A percentile compares a stretch with the other conserved stretches of the same genome.
Conservation (phyloP, 139 green algal species). For the Coelastrella sp. region DNA sequence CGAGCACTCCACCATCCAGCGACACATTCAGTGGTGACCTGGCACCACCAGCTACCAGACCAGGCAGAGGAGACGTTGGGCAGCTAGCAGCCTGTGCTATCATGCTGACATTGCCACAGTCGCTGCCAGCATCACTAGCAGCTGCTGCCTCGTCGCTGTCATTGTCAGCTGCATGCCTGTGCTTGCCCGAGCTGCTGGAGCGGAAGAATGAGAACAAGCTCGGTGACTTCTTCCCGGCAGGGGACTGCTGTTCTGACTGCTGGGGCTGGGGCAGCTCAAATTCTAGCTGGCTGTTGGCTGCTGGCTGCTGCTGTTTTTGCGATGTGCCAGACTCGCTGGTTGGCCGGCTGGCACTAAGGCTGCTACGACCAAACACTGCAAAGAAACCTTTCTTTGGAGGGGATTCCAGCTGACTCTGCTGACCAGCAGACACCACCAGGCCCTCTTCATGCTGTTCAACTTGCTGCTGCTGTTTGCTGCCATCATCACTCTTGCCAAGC, state of each 20-base stretch:
- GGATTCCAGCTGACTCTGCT: neutral
- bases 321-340: no score
- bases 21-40: no score
- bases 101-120: no score
- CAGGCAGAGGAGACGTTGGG: no score
- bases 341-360: neutral
- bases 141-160: no score
- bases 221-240: neutral
- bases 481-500: neutral
- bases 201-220: neutral
- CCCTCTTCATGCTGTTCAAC: no score
- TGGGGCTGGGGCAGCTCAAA: neutral
- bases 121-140: no score
- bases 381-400: neutral
- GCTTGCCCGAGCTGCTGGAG: neutral
- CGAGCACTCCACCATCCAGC: no score
- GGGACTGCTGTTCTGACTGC: neutral
- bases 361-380: neutral
- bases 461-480: slow-evolving; percentile 23
- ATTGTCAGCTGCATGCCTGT: no score
- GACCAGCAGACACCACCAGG: neutral
- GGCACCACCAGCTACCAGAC: no score
- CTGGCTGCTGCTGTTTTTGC: neutral
- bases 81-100: no score
- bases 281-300: neutral